Percentiles rank a stretch among this genome's conserved stretches.
Evolutionary conservation across 1,284 basidiomycete species (phyloP).

Genomic region (Heterobasidion parviporum): DNA sequence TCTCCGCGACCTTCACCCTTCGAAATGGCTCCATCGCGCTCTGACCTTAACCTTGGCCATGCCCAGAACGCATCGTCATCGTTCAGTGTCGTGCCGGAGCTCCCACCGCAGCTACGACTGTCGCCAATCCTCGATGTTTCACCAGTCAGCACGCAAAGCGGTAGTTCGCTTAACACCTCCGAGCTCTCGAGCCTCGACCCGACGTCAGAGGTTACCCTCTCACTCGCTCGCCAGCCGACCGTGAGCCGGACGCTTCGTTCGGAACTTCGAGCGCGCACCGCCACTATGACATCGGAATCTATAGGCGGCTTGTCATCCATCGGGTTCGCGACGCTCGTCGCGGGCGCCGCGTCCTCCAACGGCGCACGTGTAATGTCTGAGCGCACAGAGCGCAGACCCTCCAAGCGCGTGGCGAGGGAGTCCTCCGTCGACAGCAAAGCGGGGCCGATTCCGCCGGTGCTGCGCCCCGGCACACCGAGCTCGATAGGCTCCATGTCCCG

Average conservation of each 20-base stretch:
- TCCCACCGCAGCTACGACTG: neutral
- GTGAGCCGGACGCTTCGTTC: neutral
- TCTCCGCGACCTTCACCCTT: neutral
- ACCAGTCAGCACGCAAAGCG: neutral
- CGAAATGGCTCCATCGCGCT: neutral
- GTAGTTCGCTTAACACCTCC: neutral
- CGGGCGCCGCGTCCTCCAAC: neutral
- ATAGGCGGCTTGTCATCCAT: neutral
- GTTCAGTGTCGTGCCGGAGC: neutral
- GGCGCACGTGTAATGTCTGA: neutral
- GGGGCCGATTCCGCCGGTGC: neutral
- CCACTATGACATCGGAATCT: neutral
- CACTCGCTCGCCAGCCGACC: neutral
- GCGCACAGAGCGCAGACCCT: neutral
- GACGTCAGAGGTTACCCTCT: neutral
- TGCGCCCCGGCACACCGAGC: neutral
- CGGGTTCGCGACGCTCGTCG: neutral
- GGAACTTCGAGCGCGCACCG: neutral
- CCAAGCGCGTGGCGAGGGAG: neutral
- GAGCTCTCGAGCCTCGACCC: neutral
- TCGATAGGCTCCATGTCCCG: neutral
- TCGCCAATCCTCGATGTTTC: neutral
- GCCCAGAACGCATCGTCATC: no score
- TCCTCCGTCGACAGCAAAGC: neutral
- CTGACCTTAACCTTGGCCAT: neutral